These are phyloP conservation scores for Boletellus ananas DNA, from an alignment of 768 basidiomycete species.

Conservation along the genomic window DNA sequence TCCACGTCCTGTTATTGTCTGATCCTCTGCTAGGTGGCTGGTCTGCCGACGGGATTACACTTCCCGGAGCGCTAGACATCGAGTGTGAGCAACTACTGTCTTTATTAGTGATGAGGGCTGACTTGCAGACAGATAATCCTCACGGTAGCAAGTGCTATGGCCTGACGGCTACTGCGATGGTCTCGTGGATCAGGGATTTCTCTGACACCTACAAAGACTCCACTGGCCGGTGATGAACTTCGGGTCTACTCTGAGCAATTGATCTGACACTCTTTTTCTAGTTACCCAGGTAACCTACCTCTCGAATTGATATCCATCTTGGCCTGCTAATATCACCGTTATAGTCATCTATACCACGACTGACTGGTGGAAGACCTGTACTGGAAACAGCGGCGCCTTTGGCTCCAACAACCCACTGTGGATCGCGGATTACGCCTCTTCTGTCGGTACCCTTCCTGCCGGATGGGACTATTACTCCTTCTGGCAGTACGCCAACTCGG, in stretches of 20 bases:
- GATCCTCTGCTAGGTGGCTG: slow-evolving; percentile 41
- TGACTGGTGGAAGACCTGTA: slow-evolving; percentile 67
- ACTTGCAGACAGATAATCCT: slow-evolving; percentile 42
- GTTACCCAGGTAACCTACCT: slow-evolving; percentile 37
- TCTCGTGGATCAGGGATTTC: slow-evolving; percentile 61
- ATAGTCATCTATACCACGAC: slow-evolving; percentile 61
- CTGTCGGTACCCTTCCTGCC: slow-evolving; percentile 52
- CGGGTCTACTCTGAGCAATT: background rate
- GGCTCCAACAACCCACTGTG: slow-evolving; percentile 52
- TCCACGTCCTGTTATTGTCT: background rate
- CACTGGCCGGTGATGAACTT: slow-evolving; percentile 41
- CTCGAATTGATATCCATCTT: slow-evolving; percentile 1
- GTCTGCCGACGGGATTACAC: slow-evolving; percentile 53
- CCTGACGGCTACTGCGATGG: slow-evolving; percentile 50
- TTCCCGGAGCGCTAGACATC: slow-evolving; percentile 62
- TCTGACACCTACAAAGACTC: slow-evolving; percentile 51
- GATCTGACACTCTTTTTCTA: slow-evolving; percentile 11
- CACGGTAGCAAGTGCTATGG: slow-evolving; percentile 53
- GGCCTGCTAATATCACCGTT: background rate
- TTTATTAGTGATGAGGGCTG: background rate
- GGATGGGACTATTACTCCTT: slow-evolving; percentile 56
- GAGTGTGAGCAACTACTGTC: slow-evolving; percentile 41
- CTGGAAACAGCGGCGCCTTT: slow-evolving; percentile 54
- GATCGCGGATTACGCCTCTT: slow-evolving; percentile 52
- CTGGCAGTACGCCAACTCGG: slow-evolving; percentile 58